Evolutionary conservation across 306 rosid genomes (phyloP), one percentile per base, ranked within the genome.

Genomic region (Myrica gale): DNA sequence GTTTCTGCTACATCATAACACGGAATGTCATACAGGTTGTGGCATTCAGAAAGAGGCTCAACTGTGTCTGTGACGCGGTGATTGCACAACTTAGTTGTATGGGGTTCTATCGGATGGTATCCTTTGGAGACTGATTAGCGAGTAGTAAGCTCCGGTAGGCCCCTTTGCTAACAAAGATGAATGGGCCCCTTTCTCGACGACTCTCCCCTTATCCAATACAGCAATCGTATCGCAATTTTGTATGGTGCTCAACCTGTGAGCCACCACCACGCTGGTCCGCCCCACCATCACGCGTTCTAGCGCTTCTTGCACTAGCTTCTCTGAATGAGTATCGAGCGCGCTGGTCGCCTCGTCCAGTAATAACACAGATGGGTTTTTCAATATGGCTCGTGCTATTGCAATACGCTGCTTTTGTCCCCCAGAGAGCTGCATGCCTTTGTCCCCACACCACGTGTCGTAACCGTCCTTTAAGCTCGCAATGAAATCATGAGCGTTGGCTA

Each of bases 371-470:
- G 96, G 98, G 39, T 94, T 87, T 74, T 86, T 89, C 74, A 94
- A 4, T 77, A 94, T 91, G 1, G 98, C 98, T 4, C 98, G 72
- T 0, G 97, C 98, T 52, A 91, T 94, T 5, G 98, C 98, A 39
- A 94, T 85, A 21, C 98, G 86, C 10, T 94, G 97, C 72, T 94
- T 94, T n/a, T 94, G 96, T 0, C 98, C 98, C 7, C 98, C 98
- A 0, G 97, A 91, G 0, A 94, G 76, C 15, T 91, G 98, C 47
- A 87, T 86, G 10, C 98, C 98, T 81, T 82, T 86, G 57, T 90
- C 88, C 11, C 98, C 98, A 55, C 98, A 94, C 81, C 70, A 83
- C 0, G 98, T 91, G 3, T 85, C 88, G 13, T 90, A 94, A 4
- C 97, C 97, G 0, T 90, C 96, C 48, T 86, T 90, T 3, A 89